Evolutionary conservation across 352 stramenopile species (phyloP).

Genomic region (Globisporangium solare): DNA sequence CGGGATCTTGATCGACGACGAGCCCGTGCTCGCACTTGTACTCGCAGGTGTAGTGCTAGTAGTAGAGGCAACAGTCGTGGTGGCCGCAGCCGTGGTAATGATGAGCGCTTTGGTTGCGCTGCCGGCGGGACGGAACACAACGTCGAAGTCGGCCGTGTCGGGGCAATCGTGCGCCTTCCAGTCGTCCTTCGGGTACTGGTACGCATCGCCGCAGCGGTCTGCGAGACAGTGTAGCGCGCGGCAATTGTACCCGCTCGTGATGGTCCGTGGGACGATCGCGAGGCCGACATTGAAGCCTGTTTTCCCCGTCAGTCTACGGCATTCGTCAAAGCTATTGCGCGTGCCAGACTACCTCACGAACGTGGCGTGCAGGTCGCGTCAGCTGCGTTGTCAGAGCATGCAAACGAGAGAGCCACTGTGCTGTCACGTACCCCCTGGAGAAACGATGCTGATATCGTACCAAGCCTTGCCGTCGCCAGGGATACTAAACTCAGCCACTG

Average conservation of each 20-base stretch:
- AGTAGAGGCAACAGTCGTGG: no score
- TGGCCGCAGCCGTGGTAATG: constrained; percentile 1
- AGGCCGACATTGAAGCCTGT: constrained; percentile 57
- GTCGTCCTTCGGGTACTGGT: constrained; percentile 56
- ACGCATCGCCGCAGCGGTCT: constrained; percentile 45
- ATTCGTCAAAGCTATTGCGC: constrained; percentile 37
- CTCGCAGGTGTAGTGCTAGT: no score
- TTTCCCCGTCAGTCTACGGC: constrained; percentile 36
- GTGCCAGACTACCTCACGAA: constrained; percentile 17
- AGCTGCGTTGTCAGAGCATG: no score
- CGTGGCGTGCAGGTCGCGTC: no score
- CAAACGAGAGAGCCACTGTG: neutral
- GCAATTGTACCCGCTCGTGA: constrained; percentile 22
- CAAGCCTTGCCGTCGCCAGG: constrained; percentile 20
- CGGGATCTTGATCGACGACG: constrained; percentile 33
- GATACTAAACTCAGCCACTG: constrained; percentile 21
- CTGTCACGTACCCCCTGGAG: constrained; percentile 13
- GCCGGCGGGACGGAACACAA: constrained; percentile 46
- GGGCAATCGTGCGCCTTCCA: constrained; percentile 60
- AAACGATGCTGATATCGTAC: constrained; percentile 66
- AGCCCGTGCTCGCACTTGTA: constrained; percentile 20
- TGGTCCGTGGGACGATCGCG: constrained; percentile 22
- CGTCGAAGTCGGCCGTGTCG: constrained; percentile 26
- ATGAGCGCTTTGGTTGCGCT: constrained; percentile 17
- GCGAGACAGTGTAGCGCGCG: constrained; percentile 22